Conservation (phyloP, 139 green algal species). For the Mesotaenium endlicherianum region DNA sequence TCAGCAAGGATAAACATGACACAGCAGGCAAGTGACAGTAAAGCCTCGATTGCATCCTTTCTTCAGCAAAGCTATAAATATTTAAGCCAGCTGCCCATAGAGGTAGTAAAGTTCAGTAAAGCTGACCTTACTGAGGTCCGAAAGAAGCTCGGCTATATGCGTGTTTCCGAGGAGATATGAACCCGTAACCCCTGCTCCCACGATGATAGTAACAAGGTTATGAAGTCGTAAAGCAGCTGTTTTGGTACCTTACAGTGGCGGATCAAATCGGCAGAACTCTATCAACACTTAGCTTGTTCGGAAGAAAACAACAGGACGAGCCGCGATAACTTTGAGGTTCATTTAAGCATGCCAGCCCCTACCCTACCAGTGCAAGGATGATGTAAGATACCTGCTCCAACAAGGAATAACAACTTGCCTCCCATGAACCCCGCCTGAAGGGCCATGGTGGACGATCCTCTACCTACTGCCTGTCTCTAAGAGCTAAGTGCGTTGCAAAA, state of each 20-base stretch:
- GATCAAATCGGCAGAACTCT: background rate
- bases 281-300: no score
- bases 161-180: constrained; percentile 10
- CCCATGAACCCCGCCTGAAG: background rate
- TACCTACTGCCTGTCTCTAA: no score
- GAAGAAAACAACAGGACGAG: no score
- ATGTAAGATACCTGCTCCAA: background rate
- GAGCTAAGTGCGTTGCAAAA: no score
- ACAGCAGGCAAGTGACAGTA: background rate
- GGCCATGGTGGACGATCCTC: no score
- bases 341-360: background rate
- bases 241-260: background rate
- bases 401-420: background rate
- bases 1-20: background rate
- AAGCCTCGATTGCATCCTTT: background rate
- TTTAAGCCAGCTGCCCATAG: background rate
- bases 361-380: background rate
- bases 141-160: constrained; percentile 1
- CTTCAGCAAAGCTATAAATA: background rate
- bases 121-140: background rate
- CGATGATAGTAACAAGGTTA: background rate
- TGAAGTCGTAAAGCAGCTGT: background rate
- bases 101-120: background rate
- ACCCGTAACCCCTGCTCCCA: background rate
- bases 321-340: background rate